Conservation (phyloP, 2,329 filamentous ascomycete genomes). For the Sporothrix sp. region DNA sequence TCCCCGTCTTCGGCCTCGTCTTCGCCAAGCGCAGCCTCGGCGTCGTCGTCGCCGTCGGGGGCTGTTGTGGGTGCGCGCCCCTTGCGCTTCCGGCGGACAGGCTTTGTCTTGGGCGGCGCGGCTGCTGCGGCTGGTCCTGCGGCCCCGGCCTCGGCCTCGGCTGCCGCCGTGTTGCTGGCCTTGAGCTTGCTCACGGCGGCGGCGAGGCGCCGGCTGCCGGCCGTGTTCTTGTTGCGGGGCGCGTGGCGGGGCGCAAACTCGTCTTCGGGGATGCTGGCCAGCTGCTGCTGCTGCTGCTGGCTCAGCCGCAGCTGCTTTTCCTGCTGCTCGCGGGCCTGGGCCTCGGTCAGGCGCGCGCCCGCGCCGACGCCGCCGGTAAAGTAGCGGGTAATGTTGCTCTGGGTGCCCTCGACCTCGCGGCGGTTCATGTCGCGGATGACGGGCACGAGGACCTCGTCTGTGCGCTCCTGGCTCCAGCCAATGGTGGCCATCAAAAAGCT, state of each 20-base stretch:
- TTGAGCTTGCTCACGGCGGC: conserved; percentile 25
- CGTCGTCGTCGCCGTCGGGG: background rate
- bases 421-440: conserved; percentile 94
- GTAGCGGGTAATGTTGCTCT: conserved; percentile 90
- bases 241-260: conserved; percentile 24
- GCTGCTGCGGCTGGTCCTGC: conserved; percentile 6
- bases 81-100: conserved; percentile 26
- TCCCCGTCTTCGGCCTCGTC: background rate
- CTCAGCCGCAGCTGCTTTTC: conserved; percentile 8
- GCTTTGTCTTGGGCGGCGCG: too few relatives aligned
- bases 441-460: conserved; percentile 89
- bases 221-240: conserved; percentile 14
- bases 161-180: conserved; percentile 18
- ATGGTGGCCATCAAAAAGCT: conserved; percentile 84
- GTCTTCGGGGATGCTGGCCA: conserved; percentile 16
- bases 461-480: conserved; percentile 84
- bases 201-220: conserved; percentile 25
- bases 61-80: conserved; percentile 6
- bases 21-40: conserved; percentile 5
- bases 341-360: conserved; percentile 17
- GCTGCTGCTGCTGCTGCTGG: conserved; percentile 3
- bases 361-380: conserved; percentile 59
- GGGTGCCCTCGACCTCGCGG: conserved; percentile 78
- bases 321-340: conserved; percentile 8
- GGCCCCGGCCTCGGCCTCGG: too few relatives aligned